Percentiles rank a stretch among this genome's conserved stretches.
Conservation (phyloP, 2,329 filamentous ascomycete species). For the Didymella sp. region DNA sequence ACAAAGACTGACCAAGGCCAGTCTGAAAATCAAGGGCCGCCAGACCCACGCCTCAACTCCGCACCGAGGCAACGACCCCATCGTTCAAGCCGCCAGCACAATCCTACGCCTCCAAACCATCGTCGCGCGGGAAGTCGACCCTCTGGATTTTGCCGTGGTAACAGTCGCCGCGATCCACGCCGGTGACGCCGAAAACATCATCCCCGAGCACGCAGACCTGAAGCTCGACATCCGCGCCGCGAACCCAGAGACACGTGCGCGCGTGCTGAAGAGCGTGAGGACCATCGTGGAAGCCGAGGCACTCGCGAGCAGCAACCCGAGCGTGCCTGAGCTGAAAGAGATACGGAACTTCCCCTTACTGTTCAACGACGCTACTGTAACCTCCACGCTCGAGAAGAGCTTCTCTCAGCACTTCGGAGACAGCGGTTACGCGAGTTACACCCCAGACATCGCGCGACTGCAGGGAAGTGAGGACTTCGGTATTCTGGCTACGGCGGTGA, state of each 20-base stretch:
- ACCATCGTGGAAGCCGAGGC: conserved; percentile 65
- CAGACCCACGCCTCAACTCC: conserved; percentile 66
- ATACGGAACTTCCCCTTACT: conserved; percentile 56
- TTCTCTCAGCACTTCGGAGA: conserved; percentile 58
- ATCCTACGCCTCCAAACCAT: conserved; percentile 67
- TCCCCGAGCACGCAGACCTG: conserved; percentile 62
- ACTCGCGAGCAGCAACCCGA: conserved; percentile 55
- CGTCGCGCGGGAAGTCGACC: conserved; percentile 62
- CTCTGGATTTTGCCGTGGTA: conserved; percentile 63
- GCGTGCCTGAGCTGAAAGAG: conserved; percentile 53
- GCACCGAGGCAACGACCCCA: conserved; percentile 62
- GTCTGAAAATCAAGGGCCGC: conserved; percentile 64
- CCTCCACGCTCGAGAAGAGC: conserved; percentile 50
- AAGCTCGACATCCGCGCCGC: conserved; percentile 63
- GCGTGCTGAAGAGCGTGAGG: conserved; percentile 56
- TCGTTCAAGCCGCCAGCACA: conserved; percentile 63
- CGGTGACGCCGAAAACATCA: conserved; percentile 67
- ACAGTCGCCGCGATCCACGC: conserved; percentile 66
- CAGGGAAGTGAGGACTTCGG: conserved; percentile 66
- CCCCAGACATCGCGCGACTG: conserved; percentile 51
- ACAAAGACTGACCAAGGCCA: conserved; percentile 42
- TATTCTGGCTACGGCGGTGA: conserved; percentile 59
- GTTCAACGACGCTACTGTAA: conserved; percentile 59
- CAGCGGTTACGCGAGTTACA: conserved; percentile 36
- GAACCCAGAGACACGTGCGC: conserved; percentile 54